These are phyloP conservation scores for Oryza nivara DNA, from an alignment of 176 grass and related monocot species.

Conservation along the genomic window DNA sequence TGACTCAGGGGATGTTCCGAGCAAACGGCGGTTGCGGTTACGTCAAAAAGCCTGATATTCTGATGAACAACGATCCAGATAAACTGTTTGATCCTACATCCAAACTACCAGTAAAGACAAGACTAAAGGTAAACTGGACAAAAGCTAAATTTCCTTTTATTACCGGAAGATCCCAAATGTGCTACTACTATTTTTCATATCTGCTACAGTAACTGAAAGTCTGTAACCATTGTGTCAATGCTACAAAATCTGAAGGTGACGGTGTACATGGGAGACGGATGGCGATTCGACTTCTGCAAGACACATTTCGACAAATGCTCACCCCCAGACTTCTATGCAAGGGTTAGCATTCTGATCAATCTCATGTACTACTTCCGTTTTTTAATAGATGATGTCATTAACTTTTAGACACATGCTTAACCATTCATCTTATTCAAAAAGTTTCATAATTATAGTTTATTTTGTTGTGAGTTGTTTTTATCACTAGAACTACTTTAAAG, in stretches of 20 bases:
- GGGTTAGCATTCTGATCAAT: constrained; percentile 37
- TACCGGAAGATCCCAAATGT: neutral
- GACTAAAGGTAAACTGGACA: constrained; percentile 53
- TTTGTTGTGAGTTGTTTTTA: too few species aligned
- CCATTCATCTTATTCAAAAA: too few species aligned
- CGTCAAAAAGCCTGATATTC: constrained; percentile 81
- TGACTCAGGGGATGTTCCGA: constrained; percentile 81
- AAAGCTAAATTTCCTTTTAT: neutral
- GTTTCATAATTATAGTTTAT: too few species aligned
- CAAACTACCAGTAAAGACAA: constrained; percentile 50
- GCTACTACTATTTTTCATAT: neutral
- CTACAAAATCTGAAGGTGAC: constrained; percentile 62
- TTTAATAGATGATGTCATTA: too few species aligned
- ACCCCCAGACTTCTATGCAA: constrained; percentile 82
- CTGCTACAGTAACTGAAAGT: neutral
- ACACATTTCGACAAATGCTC: constrained; percentile 77
- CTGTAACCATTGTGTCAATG: neutral
- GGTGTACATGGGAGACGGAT: constrained; percentile 85
- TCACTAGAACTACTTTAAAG: too few species aligned
- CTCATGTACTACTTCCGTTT: too few species aligned
- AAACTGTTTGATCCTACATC: constrained; percentile 57
- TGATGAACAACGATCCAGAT: constrained; percentile 40
- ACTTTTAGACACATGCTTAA: too few species aligned
- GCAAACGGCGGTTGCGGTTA: constrained; percentile 92
- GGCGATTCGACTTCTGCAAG: constrained; percentile 72